phyloP scores from a whole-genome alignment of 371 early-diverging fungal genomes.

The Thermomucor indicae-seudaticae region DNA sequence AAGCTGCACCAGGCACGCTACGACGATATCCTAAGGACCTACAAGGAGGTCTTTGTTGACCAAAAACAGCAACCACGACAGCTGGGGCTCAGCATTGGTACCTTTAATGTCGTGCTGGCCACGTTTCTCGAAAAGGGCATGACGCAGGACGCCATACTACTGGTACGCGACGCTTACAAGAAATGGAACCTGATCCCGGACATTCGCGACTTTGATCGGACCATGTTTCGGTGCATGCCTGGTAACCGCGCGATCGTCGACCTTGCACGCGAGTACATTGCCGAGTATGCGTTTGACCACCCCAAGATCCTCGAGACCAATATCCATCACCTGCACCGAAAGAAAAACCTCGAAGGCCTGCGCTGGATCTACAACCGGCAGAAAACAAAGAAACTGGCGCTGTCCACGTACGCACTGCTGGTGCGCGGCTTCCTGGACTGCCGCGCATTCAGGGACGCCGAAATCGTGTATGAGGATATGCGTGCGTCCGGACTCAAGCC shows the following conservation, averaged over 20 bases:
- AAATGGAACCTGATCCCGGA: conserved; percentile 18
- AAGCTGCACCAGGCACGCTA: conserved; percentile 33
- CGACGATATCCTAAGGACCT: conserved; percentile 28
- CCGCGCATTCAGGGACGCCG: conserved; percentile 20
- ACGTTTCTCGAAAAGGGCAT: conserved; percentile 29
- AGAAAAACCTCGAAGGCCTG: conserved; percentile 16
- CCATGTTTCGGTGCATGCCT: conserved; percentile 36
- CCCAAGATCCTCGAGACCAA: conserved; percentile 25
- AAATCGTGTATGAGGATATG: conserved; percentile 30
- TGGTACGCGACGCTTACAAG: conserved; percentile 22
- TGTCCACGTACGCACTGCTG: conserved; percentile 29
- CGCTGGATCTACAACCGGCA: conserved; percentile 17
- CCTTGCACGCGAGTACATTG: conserved; percentile 20
- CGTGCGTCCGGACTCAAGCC: conserved; percentile 16
- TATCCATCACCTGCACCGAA: conserved; percentile 22
- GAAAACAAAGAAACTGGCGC: conserved; percentile 15
- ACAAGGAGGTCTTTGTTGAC: conserved; percentile 7
- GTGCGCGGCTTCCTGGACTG: conserved; percentile 31
- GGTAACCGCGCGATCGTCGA: conserved; percentile 17
- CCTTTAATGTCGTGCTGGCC: conserved; percentile 39
- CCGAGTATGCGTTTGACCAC: conserved; percentile 16
- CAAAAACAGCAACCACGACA: conserved; percentile 3
- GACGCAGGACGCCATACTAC: conserved; percentile 22
- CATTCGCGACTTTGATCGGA: conserved; percentile 32
- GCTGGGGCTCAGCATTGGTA: conserved; percentile 24